Evolutionary conservation across 768 basidiomycete species (phyloP).

Genomic region (Cystobasidium onofrii): DNA sequence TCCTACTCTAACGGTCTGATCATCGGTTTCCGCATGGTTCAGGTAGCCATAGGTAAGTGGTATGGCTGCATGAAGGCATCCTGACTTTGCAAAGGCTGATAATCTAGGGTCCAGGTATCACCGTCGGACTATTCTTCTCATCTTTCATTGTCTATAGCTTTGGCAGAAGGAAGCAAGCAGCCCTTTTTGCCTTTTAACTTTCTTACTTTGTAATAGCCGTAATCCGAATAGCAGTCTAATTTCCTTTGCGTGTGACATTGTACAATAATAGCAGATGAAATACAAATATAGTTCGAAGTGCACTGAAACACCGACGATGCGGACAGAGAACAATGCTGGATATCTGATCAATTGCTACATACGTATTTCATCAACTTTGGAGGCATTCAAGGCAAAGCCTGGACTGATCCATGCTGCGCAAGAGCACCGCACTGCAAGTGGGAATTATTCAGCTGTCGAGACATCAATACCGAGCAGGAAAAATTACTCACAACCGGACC

Average conservation of each 20-base stretch:
- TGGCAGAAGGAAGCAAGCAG: constrained; percentile 33
- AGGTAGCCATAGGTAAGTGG: constrained; percentile 37
- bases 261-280: not conserved
- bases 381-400: constrained; percentile 36
- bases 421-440: constrained; percentile 36
- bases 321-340: not conserved
- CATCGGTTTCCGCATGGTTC: constrained; percentile 40
- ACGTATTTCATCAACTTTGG: constrained; percentile 36
- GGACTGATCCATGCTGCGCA: constrained; percentile 41
- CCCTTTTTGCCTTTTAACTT: constrained; percentile 22
- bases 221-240: not conserved
- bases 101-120: constrained; percentile 26
- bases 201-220: not conserved
- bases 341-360: not conserved
- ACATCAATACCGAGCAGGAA: too few species aligned
- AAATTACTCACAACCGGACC: constrained; percentile 60
- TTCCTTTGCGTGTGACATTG: not conserved
- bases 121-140: constrained; percentile 39
- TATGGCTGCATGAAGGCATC: not conserved
- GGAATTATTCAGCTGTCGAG: too few species aligned
- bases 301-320: not conserved
- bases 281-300: not conserved
- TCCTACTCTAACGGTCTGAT: constrained; percentile 38
- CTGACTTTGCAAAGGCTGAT: not conserved
- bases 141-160: constrained; percentile 39